These are phyloP conservation scores for Dactylella cylindrospora DNA, from an alignment of 2,329 filamentous ascomycete species.

Conservation along the genomic window DNA sequence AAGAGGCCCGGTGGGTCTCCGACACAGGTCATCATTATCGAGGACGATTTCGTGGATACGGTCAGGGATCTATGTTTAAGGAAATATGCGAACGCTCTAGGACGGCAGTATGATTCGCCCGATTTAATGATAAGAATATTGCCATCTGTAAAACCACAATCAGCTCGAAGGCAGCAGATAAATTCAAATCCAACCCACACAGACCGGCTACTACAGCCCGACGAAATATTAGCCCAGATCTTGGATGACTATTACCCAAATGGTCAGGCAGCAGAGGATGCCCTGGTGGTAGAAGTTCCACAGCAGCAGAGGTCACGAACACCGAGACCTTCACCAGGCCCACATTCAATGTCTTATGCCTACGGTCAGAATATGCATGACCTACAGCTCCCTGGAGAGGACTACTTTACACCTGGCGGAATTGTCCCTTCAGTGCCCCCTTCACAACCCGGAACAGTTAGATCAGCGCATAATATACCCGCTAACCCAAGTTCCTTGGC, in stretches of 20 bases:
- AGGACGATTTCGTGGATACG: constrained; percentile 92
- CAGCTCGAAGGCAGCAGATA: constrained; percentile 31
- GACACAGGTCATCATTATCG: constrained; percentile 79
- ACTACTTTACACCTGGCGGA: constrained; percentile 79
- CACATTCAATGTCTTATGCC: constrained; percentile 47
- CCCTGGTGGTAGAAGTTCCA: constrained; percentile 85
- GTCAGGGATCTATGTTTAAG: constrained; percentile 86
- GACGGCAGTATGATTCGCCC: constrained; percentile 83
- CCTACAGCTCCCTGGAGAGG: constrained; percentile 64
- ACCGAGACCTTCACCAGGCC: constrained; percentile 72
- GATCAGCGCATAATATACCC: constrained; percentile 35
- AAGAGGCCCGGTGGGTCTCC: constrained; percentile 81
- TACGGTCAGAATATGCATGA: constrained; percentile 36
- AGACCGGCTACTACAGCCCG: constrained; percentile 76
- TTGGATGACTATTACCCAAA: constrained; percentile 82
- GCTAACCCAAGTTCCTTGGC: constrained; percentile 31
- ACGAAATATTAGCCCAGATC: constrained; percentile 76
- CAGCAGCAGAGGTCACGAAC: constrained; percentile 59
- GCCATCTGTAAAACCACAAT: constrained; percentile 61
- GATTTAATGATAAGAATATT: constrained; percentile 79
- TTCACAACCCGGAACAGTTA: constrained; percentile 26
- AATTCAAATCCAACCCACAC: constrained; percentile 54
- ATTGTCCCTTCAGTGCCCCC: constrained; percentile 54
- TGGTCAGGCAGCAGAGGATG: constrained; percentile 84
- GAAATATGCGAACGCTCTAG: constrained; percentile 92